Conservation (phyloP, 768 basidiomycete genomes). For the Scleroderma bovista region DNA sequence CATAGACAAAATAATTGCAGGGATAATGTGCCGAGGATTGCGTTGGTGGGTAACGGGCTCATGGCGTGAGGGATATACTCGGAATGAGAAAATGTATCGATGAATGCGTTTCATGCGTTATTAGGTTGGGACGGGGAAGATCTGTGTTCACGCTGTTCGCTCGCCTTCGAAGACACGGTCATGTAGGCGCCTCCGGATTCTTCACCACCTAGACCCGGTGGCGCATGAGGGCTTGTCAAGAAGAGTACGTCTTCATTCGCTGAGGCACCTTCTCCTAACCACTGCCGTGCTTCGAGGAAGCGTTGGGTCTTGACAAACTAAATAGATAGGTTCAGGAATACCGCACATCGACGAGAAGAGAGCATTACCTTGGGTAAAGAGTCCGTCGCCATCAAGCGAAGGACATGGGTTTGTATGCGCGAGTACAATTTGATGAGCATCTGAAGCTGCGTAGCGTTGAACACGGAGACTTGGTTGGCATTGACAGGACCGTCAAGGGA, state of each 20-base stretch:
- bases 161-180: conserved; percentile 76
- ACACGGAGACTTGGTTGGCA: conserved; percentile 69
- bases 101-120: conserved; percentile 22
- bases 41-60: conserved; percentile 19
- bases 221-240: conserved; percentile 53
- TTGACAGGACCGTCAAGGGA: conserved; percentile 76
- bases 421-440: conserved; percentile 91
- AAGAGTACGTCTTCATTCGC: conserved; percentile 55
- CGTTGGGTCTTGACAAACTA: conserved; percentile 87
- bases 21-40: conserved; percentile 23
- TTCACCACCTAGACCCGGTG: conserved; percentile 64
- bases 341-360: conserved; percentile 4
- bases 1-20: conserved; percentile 17
- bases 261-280: conserved; percentile 72
- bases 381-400: conserved; percentile 96
- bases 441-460: conserved; percentile 95
- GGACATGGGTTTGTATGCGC: conserved; percentile 94
- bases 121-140: conserved; percentile 17
- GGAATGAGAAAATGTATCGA: conserved; percentile 8
- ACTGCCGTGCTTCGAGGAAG: conserved; percentile 74
- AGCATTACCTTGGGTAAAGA: conserved; percentile 85
- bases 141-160: conserved; percentile 48
- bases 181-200: conserved; percentile 83
- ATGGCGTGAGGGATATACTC: conserved; percentile 17
- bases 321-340: conserved; percentile 3